These are phyloP conservation scores for Narthecium ossifragum DNA, from an alignment of 106 monocot species.

Conservation along the genomic window DNA sequence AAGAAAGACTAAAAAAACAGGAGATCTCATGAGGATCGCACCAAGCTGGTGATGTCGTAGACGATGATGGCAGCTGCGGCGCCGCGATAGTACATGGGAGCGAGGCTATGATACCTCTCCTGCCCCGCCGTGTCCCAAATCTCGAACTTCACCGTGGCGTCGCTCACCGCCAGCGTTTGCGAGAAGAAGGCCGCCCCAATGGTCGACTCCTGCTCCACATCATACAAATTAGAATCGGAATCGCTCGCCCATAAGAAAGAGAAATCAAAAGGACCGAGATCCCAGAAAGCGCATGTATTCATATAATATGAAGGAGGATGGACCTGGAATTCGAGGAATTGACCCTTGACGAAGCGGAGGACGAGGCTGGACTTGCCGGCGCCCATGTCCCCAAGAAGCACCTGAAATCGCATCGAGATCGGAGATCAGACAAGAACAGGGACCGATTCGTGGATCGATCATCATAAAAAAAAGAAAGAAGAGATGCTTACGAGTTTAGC, in stretches of 20 bases:
- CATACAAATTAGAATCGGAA: constrained; percentile 75
- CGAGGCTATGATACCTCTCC: constrained; percentile 93
- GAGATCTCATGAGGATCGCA: constrained; percentile 8
- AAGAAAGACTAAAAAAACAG: neutral
- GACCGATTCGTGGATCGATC: too few species aligned
- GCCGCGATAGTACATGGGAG: constrained; percentile 98
- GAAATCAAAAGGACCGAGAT: too few species aligned
- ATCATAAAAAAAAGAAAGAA: neutral
- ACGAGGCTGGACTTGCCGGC: constrained; percentile 97
- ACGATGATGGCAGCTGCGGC: constrained; percentile 93
- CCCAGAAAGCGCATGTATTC: too few species aligned
- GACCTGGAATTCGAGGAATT: constrained; percentile 96
- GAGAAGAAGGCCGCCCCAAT: constrained; percentile 98
- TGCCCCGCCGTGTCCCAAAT: constrained; percentile 99
- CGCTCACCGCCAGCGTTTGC: constrained; percentile 81
- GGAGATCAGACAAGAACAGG: too few species aligned
- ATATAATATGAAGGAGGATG: too few species aligned
- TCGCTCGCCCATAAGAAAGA: constrained; percentile 93
- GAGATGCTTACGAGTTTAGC: constrained; percentile 54
- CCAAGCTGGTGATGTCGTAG: constrained; percentile 85
- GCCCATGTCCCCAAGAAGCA: constrained; percentile 91
- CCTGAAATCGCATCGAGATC: constrained; percentile 27
- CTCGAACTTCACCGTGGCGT: constrained; percentile 93
- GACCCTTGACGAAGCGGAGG: constrained; percentile 93
- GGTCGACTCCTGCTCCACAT: constrained; percentile 70